These are phyloP conservation scores for Trichoderma harzianum DNA, from an alignment of 2,329 filamentous ascomycete genomes.

Conservation along the genomic window DNA sequence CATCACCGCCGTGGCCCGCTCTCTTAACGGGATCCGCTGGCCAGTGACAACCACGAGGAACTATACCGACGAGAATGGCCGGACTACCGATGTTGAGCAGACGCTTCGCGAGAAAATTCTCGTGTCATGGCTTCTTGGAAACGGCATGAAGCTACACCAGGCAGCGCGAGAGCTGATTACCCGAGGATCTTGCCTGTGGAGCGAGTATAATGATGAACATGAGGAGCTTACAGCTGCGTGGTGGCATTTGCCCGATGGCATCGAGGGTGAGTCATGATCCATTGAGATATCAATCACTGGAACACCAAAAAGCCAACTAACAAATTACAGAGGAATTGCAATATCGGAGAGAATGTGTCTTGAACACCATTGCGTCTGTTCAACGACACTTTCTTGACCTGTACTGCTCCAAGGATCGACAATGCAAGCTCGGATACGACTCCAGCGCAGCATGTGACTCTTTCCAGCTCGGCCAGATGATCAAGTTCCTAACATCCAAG, in stretches of 20 bases:
- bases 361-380: constrained; percentile 67
- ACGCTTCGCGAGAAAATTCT: constrained; percentile 66
- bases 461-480: constrained; percentile 74
- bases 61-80: constrained; percentile 36
- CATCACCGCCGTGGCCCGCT: constrained; percentile 50
- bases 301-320: background rate
- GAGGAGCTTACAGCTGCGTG: constrained; percentile 48
- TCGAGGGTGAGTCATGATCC: constrained; percentile 54
- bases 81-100: constrained; percentile 54
- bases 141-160: constrained; percentile 56
- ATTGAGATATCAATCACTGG: background rate
- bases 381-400: constrained; percentile 64
- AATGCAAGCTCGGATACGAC: constrained; percentile 74
- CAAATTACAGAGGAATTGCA: constrained; percentile 58
- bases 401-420: constrained; percentile 63
- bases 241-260: constrained; percentile 68
- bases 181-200: constrained; percentile 61
- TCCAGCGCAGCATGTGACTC: constrained; percentile 69
- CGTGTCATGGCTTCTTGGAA: constrained; percentile 62
- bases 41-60: constrained; percentile 43
- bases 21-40: constrained; percentile 54
- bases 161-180: constrained; percentile 65
- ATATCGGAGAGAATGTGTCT: constrained; percentile 61
- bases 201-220: constrained; percentile 35
- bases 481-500: constrained; percentile 64